Evolutionary conservation across 176 grass and related monocot genomes (phyloP).

Genomic region (Saccharum spontaneum): DNA sequence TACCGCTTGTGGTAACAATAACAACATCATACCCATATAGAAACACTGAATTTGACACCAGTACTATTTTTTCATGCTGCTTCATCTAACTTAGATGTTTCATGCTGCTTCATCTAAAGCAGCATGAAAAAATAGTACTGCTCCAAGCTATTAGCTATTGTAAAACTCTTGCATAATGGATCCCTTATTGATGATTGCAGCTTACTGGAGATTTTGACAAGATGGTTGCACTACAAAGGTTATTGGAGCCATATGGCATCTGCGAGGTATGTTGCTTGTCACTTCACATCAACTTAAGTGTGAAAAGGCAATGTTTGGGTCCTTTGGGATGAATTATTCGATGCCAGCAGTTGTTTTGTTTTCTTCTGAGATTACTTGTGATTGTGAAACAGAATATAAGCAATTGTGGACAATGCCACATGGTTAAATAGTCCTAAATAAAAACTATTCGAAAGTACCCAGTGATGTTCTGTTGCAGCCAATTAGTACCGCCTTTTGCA

Average conservation of each 20-base stretch:
- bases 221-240: constrained; percentile 91
- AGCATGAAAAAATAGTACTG: background rate
- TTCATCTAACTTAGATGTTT: constrained; percentile 19
- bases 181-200: constrained; percentile 46
- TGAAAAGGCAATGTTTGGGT: background rate
- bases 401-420: background rate
- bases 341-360: background rate
- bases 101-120: background rate
- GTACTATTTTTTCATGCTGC: constrained; percentile 3
- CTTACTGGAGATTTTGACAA: constrained; percentile 89
- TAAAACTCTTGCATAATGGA: constrained; percentile 21
- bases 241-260: constrained; percentile 93
- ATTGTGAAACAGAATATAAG: background rate
- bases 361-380: background rate
- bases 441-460: background rate
- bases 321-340: background rate
- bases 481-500: background rate
- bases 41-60: background rate
- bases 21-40: background rate
- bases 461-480: background rate
- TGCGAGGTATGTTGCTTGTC: constrained; percentile 68
- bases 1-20: background rate
- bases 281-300: background rate
- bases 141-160: background rate
- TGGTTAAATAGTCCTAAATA: background rate